These are phyloP conservation scores for Geotrichum siamense DNA, from an alignment of 1,139 yeast genomes.

Conservation along the genomic window DNA sequence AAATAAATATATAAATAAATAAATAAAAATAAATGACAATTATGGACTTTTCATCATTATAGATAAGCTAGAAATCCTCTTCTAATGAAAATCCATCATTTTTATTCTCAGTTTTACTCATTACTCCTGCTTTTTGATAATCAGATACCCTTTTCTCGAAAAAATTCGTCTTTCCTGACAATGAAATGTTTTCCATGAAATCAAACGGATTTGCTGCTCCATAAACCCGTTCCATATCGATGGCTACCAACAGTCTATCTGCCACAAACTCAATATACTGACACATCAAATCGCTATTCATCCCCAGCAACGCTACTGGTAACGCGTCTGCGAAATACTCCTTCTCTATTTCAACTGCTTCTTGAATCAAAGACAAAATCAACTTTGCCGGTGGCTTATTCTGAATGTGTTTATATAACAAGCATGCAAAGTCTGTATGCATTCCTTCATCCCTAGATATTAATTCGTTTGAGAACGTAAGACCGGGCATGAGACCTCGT, in stretches of 20 bases:
- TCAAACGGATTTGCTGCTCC: conserved; percentile 92
- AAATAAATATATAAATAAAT: too few relatives aligned
- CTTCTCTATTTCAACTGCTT: conserved; percentile 92
- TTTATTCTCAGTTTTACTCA: not conserved
- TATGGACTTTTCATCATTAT: not conserved
- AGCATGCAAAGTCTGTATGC: conserved; percentile 97
- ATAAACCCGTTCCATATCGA: conserved; percentile 85
- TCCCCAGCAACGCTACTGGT: conserved; percentile 85
- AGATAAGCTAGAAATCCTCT: too few relatives aligned
- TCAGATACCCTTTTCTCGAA: conserved; percentile 41
- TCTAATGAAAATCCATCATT: not conserved
- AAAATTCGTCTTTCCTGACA: conserved; percentile 97
- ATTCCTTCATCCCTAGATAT: conserved; percentile 98
- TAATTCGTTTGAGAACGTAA: conserved; percentile 92
- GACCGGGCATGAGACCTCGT: conserved; percentile 97
- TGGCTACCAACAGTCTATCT: conserved; percentile 80
- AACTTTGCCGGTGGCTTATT: conserved; percentile 76
- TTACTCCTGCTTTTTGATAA: not conserved
- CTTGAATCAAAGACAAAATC: conserved; percentile 79
- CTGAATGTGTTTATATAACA: conserved; percentile 84
- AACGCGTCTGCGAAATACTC: conserved; percentile 90
- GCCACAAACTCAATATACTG: conserved; percentile 98
- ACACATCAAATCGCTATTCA: conserved; percentile 88
- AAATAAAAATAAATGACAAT: too few relatives aligned
- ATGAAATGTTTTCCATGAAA: conserved; percentile 96